Conservation (phyloP, 352 stramenopile genomes). For the Phytophthora hybrid region DNA sequence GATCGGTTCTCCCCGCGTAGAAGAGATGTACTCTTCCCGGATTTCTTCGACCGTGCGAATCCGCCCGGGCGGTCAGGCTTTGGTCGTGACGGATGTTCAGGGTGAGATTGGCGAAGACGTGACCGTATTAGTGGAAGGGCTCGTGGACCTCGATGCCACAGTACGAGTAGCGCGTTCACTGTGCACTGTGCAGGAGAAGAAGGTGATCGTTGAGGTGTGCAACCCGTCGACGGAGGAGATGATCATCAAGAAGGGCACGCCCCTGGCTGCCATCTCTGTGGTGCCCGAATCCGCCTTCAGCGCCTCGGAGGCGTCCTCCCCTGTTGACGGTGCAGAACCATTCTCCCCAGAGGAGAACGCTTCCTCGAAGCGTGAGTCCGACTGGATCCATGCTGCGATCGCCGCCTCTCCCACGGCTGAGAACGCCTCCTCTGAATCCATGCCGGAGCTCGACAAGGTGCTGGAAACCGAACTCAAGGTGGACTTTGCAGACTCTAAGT, state of each 20-base stretch:
- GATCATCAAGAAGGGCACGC: not conserved
- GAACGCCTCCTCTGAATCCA: no score
- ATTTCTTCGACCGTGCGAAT: not conserved
- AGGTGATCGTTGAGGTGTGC: constrained; percentile 1
- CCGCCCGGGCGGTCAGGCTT: not conserved
- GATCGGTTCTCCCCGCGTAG: no score
- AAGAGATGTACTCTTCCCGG: not conserved
- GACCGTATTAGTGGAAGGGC: constrained; percentile 5
- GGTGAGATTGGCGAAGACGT: not conserved
- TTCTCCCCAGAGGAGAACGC: no score
- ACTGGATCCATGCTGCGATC: no score
- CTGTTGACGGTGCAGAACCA: no score
- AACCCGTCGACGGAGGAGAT: constrained; percentile 2
- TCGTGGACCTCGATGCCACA: not conserved
- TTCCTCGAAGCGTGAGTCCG: no score
- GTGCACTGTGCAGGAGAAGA: not conserved
- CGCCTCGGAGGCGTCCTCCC: no score
- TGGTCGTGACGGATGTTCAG: not conserved
- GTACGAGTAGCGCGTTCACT: not conserved
- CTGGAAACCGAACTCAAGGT: no score
- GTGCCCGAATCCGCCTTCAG: constrained; percentile 4
- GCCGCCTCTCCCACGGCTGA: no score
- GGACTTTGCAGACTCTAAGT: no score
- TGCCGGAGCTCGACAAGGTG: no score
- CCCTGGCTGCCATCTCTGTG: not conserved